These are phyloP conservation scores for Mortierella sp. DNA, from an alignment of 371 early-diverging fungal species.

Conservation along the genomic window DNA sequence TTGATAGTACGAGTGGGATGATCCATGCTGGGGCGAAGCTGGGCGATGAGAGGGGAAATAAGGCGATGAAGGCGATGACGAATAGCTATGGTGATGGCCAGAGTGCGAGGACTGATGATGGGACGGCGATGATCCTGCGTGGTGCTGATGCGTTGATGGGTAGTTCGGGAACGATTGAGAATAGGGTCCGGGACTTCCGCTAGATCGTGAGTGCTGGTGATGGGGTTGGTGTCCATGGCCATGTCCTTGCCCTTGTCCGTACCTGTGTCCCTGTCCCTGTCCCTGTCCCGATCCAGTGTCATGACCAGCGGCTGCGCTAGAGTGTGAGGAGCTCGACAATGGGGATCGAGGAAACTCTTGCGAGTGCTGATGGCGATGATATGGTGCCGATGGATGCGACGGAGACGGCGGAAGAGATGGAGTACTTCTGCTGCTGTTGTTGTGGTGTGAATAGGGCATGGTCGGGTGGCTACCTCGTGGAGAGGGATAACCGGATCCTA, in stretches of 20 bases:
- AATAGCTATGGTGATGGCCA: constrained; percentile 27
- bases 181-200: constrained; percentile 40
- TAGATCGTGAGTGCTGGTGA: constrained; percentile 32
- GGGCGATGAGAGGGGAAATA: constrained; percentile 20
- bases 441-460: constrained; percentile 36
- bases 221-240: constrained; percentile 26
- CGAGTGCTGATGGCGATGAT: constrained; percentile 44
- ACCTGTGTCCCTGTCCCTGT: neutral
- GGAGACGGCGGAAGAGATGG: constrained; percentile 19
- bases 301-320: constrained; percentile 15
- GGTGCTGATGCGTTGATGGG: constrained; percentile 24
- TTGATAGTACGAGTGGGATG: constrained; percentile 29
- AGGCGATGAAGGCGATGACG: constrained; percentile 43
- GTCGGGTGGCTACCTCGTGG: constrained; percentile 23
- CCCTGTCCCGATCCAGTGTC: constrained; percentile 19
- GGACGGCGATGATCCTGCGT: constrained; percentile 18
- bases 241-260: constrained; percentile 11
- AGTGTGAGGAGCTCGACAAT: constrained; percentile 24
- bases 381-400: constrained; percentile 17
- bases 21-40: constrained; percentile 13
- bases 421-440: constrained; percentile 11
- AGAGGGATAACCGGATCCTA: constrained; percentile 21
- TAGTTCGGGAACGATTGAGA: constrained; percentile 52
- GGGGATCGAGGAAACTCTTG: constrained; percentile 44
- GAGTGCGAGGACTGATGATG: constrained; percentile 17